Evolutionary conservation across 202 grass and related monocot species (phyloP), one percentile per base, ranked within the genome.

Genomic region (Setaria viridis): DNA sequence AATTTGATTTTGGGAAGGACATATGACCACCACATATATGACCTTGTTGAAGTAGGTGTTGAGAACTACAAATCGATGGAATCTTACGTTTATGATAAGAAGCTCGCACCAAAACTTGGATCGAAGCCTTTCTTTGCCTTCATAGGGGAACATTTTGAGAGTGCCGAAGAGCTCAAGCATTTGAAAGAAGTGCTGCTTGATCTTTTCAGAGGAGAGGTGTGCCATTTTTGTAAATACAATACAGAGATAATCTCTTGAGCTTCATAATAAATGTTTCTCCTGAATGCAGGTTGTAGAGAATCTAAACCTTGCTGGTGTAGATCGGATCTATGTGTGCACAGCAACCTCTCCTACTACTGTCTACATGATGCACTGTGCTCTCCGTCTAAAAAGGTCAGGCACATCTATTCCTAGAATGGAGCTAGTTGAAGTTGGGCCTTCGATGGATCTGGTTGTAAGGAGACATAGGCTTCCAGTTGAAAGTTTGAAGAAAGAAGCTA

Each of bases 81-180:
- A 85, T 91, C 87, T 9, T 98, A 89, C 64, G 70, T 67, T 11
- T 98, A 95, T 84, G 89, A 98, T 64, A 98, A 98, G 82, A 95
- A 95, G 65, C 60, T 98, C 12, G 78, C 91, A 63, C 95, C 95
- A 53, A 89, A 85, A 65, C 89, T 98, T 76, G 95, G 93, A 16
- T 92, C 93, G 30, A 95, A 98, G 60, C 93, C 95, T 79, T 94
- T 98, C 74, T 98, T 98, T 92, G 91, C 89, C 7, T 98, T 98
- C 74, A 80, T 91, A 35, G 93, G 95, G 46, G 93, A 98, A 76
- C 85, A 88, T 16, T 98, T 98, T 82, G 95, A 98, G 84, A 94
- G 84, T 70, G 54, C 85, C 39, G 89, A 95, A 67, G 91, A 93
- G 34, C 78, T 98, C 70, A 95, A 95, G 80, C 91, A 95, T 84